Base-by-base conservation (phyloP, 495 filamentous ascomycete genomes). In the Aspergillus avenaceus region DNA sequence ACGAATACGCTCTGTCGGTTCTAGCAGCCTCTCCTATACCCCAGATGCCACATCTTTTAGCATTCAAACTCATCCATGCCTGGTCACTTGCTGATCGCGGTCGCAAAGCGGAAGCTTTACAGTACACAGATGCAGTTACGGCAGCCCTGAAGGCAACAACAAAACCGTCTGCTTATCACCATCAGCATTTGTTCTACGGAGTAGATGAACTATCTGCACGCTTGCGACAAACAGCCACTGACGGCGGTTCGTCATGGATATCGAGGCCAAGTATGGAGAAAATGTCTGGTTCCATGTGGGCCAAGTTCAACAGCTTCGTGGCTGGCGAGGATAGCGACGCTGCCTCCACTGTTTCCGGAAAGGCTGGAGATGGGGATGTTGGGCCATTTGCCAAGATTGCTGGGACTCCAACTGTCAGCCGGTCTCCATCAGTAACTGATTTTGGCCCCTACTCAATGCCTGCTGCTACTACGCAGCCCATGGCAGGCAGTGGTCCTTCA, bases 261-360 rank as follows among this genome's bases (percentile, higher is more conserved):
- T 87, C 89, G 1, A 93, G 89, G 64, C 88, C 95, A 11, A 97
- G 84, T 67, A 92, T 97, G 78, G 90, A 93, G 63, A 95, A 91
- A 61, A 88, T 97, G 0, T 95, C 89, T 13, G 86, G 82, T 38
- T 86, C 84, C 13, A 81, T 97, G 64, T 92, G 87, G 83, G 86
- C 84, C 44, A 88, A 84, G 25, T 95, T 99, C 70, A 96, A 87
- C 62, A 95, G 87, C 50, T 97, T 97, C 58, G 88, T 99, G 43
- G 85, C 87, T 46, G 95, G 95, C 5, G 92, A 96, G 45, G 92
- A 97, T 22, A 82, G 81, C 42, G 83, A 86, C 50, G 71, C 69
- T 31, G 73, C 70, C 19, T 82, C 79, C 3, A 79, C 76, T 19
- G 81, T 79, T 11, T 79, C 85, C 27, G 70, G 71, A 19, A 80